Conservation (phyloP, 176 grass and related monocot species). For the Leersia perrieri region DNA sequence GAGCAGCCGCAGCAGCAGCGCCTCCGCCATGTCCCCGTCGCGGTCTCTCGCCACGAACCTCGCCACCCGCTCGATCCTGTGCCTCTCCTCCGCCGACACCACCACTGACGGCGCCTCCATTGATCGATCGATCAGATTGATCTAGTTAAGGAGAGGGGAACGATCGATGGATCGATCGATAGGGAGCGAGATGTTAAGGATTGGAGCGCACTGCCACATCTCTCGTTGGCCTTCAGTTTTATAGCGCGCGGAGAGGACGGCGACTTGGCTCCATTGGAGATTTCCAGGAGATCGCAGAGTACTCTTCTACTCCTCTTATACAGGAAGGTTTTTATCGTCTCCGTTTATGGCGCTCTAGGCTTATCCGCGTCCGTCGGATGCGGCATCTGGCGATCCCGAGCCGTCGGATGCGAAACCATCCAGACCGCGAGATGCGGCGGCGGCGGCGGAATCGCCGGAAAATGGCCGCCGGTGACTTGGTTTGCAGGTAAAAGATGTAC, state of each 20-base stretch:
- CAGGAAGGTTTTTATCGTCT: neutral
- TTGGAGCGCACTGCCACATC: neutral
- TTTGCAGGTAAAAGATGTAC: neutral
- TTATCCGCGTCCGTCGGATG: neutral
- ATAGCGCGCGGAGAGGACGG: neutral
- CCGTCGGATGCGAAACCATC: neutral
- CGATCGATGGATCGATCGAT: no score
- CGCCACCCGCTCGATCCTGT: conserved; percentile 69
- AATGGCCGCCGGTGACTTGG: neutral
- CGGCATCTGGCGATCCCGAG: neutral
- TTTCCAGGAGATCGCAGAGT: neutral
- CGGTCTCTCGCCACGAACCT: conserved; percentile 57
- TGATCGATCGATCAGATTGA: neutral
- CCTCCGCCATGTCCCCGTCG: conserved; percentile 58
- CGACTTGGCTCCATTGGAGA: neutral
- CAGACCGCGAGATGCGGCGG: no score
- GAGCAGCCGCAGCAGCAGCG: conserved; percentile 56
- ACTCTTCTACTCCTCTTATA: neutral
- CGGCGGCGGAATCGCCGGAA: neutral
- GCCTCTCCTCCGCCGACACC: conserved; percentile 55
- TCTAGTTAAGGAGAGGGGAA: neutral
- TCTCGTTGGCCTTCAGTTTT: conserved; percentile 12
- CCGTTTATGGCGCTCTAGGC: neutral
- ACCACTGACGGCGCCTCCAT: conserved; percentile 46
- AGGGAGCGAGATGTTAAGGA: neutral